Percentiles rank a stretch among this genome's conserved stretches.
Conservation (phyloP, 164 flowering plant genomes). For the Stephania japonica region DNA sequence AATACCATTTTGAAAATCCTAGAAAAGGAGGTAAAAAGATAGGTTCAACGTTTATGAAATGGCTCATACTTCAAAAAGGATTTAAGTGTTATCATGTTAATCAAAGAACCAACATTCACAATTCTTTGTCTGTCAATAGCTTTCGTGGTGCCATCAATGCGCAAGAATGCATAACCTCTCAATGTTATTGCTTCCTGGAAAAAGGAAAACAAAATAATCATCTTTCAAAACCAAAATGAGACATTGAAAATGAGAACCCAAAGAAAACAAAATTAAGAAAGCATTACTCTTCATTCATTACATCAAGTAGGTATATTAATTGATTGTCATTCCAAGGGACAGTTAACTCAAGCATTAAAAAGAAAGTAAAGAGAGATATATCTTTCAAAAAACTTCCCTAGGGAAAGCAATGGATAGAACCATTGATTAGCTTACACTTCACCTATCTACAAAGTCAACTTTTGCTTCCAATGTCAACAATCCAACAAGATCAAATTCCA, state of each 20-base stretch:
- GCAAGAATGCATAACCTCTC: constrained; percentile 50
- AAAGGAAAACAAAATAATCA: constrained; percentile 3
- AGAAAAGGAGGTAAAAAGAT: constrained; percentile 9
- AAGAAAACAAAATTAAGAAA: background rate
- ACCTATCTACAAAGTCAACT: background rate
- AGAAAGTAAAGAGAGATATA: background rate
- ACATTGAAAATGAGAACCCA: background rate
- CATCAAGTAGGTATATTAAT: background rate
- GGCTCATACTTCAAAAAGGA: too few species aligned
- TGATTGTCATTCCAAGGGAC: background rate
- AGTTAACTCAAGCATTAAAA: background rate
- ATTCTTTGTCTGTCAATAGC: constrained; percentile 64
- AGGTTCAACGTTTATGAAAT: background rate
- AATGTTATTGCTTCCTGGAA: constrained; percentile 54
- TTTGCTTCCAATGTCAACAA: too few species aligned
- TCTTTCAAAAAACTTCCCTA: background rate
- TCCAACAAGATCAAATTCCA: background rate
- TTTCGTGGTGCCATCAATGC: constrained; percentile 97
- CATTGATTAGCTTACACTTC: background rate
- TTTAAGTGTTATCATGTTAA: background rate
- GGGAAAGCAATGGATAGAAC: background rate
- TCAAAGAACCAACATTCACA: constrained; percentile 56
- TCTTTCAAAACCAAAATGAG: background rate
- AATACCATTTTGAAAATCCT: constrained; percentile 92
- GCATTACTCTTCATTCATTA: background rate